Conservation (phyloP, 2,329 filamentous ascomycete species). For the Rhytidhysteron rufulum region DNA sequence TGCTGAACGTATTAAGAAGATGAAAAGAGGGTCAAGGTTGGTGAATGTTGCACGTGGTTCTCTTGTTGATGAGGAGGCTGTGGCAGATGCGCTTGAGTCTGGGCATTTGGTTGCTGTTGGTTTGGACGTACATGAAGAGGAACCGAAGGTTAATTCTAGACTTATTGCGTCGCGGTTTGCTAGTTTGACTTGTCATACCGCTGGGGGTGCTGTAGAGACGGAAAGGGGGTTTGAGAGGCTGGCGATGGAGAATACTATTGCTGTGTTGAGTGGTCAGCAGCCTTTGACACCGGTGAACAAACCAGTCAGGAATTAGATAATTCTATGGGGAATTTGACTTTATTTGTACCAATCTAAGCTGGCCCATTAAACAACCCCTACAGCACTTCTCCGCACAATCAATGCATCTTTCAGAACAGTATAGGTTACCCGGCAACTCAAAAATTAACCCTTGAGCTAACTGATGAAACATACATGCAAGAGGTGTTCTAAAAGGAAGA, state of each 20-base stretch:
- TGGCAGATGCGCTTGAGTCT: constrained; percentile 30
- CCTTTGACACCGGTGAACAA: constrained; percentile 56
- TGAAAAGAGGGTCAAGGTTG: constrained; percentile 23
- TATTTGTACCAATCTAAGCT: too few relatives aligned
- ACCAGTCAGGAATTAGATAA: too few relatives aligned
- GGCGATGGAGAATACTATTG: constrained; percentile 59
- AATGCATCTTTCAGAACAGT: too few relatives aligned
- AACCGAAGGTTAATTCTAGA: constrained; percentile 28
- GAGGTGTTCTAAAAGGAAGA: too few relatives aligned
- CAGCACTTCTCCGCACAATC: too few relatives aligned
- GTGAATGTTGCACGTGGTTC: constrained; percentile 35
- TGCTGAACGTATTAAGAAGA: constrained; percentile 10
- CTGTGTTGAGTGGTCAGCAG: constrained; percentile 44
- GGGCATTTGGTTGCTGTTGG: constrained; percentile 31
- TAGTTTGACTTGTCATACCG: constrained; percentile 55
- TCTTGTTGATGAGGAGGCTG: constrained; percentile 31
- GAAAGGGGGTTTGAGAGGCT: constrained; percentile 56
- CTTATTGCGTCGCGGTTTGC: constrained; percentile 28
- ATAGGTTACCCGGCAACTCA: too few relatives aligned
- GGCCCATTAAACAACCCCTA: too few relatives aligned
- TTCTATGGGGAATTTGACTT: too few relatives aligned
- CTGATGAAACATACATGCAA: too few relatives aligned
- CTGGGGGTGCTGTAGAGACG: constrained; percentile 58
- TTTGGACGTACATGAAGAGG: constrained; percentile 34
- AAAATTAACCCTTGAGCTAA: too few relatives aligned